Percentiles rank a stretch among this genome's conserved stretches.
Evolutionary conservation across 768 basidiomycete species (phyloP).

Genomic region (Sutorius australiensis): DNA sequence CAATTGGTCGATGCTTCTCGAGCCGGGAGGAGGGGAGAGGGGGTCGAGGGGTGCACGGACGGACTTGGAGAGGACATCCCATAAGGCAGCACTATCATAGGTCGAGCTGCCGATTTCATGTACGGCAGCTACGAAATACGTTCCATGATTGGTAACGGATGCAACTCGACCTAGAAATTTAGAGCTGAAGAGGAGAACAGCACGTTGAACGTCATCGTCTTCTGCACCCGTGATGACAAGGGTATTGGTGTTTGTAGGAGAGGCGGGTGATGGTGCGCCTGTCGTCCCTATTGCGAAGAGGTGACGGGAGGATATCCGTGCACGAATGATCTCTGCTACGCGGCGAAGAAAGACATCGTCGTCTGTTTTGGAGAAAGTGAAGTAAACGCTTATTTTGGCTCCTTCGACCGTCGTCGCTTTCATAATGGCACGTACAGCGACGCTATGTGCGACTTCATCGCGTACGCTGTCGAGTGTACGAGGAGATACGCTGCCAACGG

Average conservation of each 20-base stretch:
- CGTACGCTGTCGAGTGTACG: constrained; percentile 60
- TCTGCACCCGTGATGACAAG: constrained; percentile 60
- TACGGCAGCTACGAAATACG: constrained; percentile 43
- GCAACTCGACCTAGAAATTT: constrained; percentile 67
- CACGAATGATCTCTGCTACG: constrained; percentile 47
- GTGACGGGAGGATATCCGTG: constrained; percentile 41
- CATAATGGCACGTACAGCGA: constrained; percentile 52
- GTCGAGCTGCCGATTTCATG: constrained; percentile 49
- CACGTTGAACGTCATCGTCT: constrained; percentile 57
- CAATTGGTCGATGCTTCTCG: constrained; percentile 54
- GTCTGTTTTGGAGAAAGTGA: constrained; percentile 55
- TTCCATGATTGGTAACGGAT: constrained; percentile 34
- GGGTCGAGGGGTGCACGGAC: constrained; percentile 59
- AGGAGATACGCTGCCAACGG: neutral
- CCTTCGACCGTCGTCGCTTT: constrained; percentile 49
- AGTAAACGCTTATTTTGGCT: constrained; percentile 54
- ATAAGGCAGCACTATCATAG: constrained; percentile 64
- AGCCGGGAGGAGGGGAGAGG: constrained; percentile 59
- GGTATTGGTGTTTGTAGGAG: constrained; percentile 33
- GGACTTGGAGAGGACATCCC: constrained; percentile 68
- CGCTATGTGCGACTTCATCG: constrained; percentile 53
- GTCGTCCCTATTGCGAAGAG: constrained; percentile 56
- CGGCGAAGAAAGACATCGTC: constrained; percentile 55
- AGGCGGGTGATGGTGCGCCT: constrained; percentile 32
- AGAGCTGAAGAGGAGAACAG: constrained; percentile 57